These are phyloP conservation scores for Myochromella boudieri DNA, from an alignment of 768 basidiomycete genomes.

Conservation along the genomic window DNA sequence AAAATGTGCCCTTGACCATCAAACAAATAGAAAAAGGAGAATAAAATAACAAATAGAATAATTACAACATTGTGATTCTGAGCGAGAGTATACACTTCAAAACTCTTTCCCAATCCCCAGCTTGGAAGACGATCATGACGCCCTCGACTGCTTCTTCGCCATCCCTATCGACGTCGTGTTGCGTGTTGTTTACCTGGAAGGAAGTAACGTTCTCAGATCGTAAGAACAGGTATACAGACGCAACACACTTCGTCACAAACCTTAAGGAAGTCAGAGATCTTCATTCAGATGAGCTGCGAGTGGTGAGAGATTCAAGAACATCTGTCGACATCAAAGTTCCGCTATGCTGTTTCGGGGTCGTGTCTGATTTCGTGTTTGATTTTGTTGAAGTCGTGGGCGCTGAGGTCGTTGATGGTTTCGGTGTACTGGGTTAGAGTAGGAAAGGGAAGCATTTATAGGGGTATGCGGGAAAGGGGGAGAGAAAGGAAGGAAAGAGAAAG, in stretches of 20 bases:
- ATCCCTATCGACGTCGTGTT: constrained; percentile 82
- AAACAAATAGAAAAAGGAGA: too few species aligned
- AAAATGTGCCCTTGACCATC: too few species aligned
- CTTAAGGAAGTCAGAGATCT: constrained; percentile 83
- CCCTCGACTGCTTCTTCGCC: constrained; percentile 55
- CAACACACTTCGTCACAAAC: constrained; percentile 85
- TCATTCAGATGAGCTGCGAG: constrained; percentile 83
- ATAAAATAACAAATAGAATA: too few species aligned
- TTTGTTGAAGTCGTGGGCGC: constrained; percentile 79
- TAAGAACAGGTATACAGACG: too few species aligned
- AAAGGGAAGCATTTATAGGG: too few species aligned
- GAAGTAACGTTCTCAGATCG: constrained; percentile 6
- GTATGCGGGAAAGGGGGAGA: constrained; percentile 9
- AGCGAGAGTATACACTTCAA: too few species aligned
- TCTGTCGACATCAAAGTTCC: constrained; percentile 48
- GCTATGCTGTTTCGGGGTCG: constrained; percentile 60
- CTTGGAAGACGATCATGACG: too few species aligned
- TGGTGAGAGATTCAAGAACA: constrained; percentile 92
- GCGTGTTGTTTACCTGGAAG: constrained; percentile 89
- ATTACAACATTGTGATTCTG: too few species aligned
- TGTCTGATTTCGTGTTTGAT: constrained; percentile 97
- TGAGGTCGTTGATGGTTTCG: constrained; percentile 93
- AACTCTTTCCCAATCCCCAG: too few species aligned
- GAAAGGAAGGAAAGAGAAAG: too few species aligned
- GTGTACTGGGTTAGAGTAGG: constrained; percentile 60